Base-by-base conservation (phyloP, 2,329 filamentous ascomycete genomes). In the Hypoxylon sp. region DNA sequence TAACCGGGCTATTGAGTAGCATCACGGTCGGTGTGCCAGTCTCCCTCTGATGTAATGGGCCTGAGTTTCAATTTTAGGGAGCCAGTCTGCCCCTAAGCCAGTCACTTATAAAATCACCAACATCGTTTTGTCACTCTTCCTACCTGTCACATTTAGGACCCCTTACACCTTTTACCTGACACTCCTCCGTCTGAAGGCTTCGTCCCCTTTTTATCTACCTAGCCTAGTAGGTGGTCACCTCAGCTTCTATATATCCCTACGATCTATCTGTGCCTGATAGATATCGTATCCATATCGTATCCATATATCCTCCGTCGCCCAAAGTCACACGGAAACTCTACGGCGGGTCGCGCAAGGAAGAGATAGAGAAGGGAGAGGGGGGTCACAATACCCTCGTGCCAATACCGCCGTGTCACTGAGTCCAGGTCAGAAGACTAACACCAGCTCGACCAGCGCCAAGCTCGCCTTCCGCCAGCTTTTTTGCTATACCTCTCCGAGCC, bases 11-110 rank as follows among this genome's bases (percentile, higher is more conserved):
- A 41, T 40, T 27, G 37, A 17, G 46, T 47, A 41, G 41, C 40
- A 49, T 48, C 59, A 55, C 58, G 50, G 58, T 38, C 47, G 50
- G 55, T 55, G n/a, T n/a, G n/a, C n/a, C n/a, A n/a, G n/a, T n/a
- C n/a, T 62, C 35, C 43, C 59, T 11, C 18, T 62, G 59, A 62
- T 62, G 59, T 59, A 62, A 62, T 62, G 31, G 37, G 3, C 2
- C n/a, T 42, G 17, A 46, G 20, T 48, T 46, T 55, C 55, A 51
- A 54, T n/a, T n/a, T n/a, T n/a, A n/a, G n/a, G n/a, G 38, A 49
- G 23, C 50, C 18, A n/a, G 58, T 23, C 31, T 59, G 47, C 59
- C 58, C 59, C 59, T 62, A 53, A 45, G 20, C 21, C 41, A 55
- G 46, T 47, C 33, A 59, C 35, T 20, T 38, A 43, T 5, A 21